Evolutionary conservation across 257 asterid genomes (phyloP), one percentile per base, ranked within the genome.

Genomic region (Eucommia ulmoides): DNA sequence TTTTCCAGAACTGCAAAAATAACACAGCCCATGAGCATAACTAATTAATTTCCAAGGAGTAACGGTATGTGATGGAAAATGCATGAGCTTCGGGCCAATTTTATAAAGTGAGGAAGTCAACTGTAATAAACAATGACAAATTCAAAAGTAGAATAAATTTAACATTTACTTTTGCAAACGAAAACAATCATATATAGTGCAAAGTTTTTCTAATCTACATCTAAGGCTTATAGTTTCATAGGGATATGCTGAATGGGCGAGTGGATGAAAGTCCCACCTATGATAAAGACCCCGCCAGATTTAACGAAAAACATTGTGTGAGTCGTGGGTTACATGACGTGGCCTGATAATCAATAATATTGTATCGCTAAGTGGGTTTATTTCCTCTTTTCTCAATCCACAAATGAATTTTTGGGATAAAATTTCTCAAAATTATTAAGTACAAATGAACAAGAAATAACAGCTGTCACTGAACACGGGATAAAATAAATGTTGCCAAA

Each of bases 71-170:
- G 1, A 94, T 79, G 65, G 93, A 84, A 74, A 88, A 88, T 21
- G 95, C 97, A 70, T 88, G 97, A 59, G 95, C 97, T 88, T 88
- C 88, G 84, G 60, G 18, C 93, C 97, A 38, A 82, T 76, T 71
- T 80, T 94, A 64, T 94, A 80, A 68, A 84, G 65, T 61, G 82
- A 69, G 69, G 74, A 70, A 51, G 97, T 82, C 50, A 88, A 62
- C 97, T 84, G 88, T 65, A 69, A 68, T 53, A 48, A 50, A 8
- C 54, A 24, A 51, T 20, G n/a, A n/a, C n/a, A 11, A 35, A 10
- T 4, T 2, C 44, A 35, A 35, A 35, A 9, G 44, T 10, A 35
- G 2, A 35, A 35, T n/a, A n/a, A n/a, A n/a, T n/a, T n/a, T n/a
- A n/a, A n/a, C n/a, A n/a, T n/a, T n/a, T n/a, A n/a, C n/a, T n/a